These are phyloP conservation scores for Globisporangium megalacanthum DNA, from an alignment of 352 stramenopile genomes.

Conservation along the genomic window DNA sequence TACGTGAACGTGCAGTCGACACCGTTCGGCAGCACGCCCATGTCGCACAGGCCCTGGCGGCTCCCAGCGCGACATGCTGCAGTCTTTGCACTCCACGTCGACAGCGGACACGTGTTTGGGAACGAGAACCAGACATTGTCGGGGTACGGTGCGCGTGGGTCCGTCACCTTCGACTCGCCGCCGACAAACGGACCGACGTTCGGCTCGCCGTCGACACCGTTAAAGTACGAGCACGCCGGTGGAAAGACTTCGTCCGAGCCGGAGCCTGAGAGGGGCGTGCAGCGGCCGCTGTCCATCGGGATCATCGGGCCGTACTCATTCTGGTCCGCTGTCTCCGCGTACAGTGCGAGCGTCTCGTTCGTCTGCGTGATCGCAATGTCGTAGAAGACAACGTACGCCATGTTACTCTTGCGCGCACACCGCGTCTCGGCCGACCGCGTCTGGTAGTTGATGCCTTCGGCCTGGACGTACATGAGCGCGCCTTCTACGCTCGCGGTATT, in stretches of 20 bases:
- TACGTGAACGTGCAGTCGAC: constrained; percentile 58
- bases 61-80: constrained; percentile 35
- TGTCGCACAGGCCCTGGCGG: constrained; percentile 46
- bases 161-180: constrained; percentile 26
- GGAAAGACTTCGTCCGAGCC: constrained; percentile 32
- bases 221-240: constrained; percentile 55
- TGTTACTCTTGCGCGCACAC: constrained; percentile 55
- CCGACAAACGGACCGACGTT: constrained; percentile 67
- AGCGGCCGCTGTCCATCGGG: constrained; percentile 58
- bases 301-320: constrained; percentile 66
- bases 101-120: constrained; percentile 56
- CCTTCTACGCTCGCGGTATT: constrained; percentile 79
- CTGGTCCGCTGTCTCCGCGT: constrained; percentile 43
- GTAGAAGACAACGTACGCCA: constrained; percentile 75
- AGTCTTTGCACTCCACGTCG: constrained; percentile 45
- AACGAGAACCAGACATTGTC: constrained; percentile 66
- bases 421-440: constrained; percentile 43
- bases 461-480: constrained; percentile 85
- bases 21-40: constrained; percentile 50
- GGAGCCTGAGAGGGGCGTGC: constrained; percentile 30
- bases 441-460: constrained; percentile 79
- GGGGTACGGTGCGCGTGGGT: constrained; percentile 37
- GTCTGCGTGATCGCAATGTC: constrained; percentile 67
- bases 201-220: constrained; percentile 50
- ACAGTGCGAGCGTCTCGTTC: constrained; percentile 70